Base-by-base conservation (phyloP, 1,284 basidiomycete genomes). In the Tilletia caries region DNA sequence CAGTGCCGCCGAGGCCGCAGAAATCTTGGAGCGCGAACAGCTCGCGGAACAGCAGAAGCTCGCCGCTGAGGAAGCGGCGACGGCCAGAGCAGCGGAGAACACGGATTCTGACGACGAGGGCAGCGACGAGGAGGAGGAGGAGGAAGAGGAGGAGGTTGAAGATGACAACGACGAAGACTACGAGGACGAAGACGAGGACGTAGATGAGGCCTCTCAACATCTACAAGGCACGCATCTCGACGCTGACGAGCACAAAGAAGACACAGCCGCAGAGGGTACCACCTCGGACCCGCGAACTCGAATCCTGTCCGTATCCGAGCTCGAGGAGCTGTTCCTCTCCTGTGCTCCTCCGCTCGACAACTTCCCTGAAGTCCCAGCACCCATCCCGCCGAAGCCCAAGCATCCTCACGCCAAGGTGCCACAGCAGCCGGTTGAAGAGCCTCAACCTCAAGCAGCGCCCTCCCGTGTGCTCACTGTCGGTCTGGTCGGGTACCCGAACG, bases 1-100 rank as follows among this genome's bases (percentile, higher is more conserved):
- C 87, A 98, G 95, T 34, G 96, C 96, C 4, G 88, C 91, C 13
- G 91, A 93, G 84, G 93, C 93, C 15, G 88, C 90, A 10, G 93
- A 92, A 6, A 82, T 92, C 27, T 94, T 95, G 50, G 79, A 79
- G 75, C 58, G 34, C 87, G 92, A 71, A 84, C 85, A 82, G 89
- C 89, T 15, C 86, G 88, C 32, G 84, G 43, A 46, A 44, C 32
- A 62, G 66, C 73, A 74, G 3, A 79, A 76, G 10, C 67, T 76
- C 27, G 76, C 73, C 0, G 79, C 79, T 52, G 76, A 74, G 41
- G 81, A 86, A 70, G 89, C 90, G 70, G 88, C 89, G 33, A 75
- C 86, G 67, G 80, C 79, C 52, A 64, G 84, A 54, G 71, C 79
- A 23, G 79, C 81, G 48, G 73, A 71, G n/a, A 79, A 77, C 20